Evolutionary conservation across 805 yeast genomes (phyloP).

Genomic region (Wickerhamiella parazyma): DNA sequence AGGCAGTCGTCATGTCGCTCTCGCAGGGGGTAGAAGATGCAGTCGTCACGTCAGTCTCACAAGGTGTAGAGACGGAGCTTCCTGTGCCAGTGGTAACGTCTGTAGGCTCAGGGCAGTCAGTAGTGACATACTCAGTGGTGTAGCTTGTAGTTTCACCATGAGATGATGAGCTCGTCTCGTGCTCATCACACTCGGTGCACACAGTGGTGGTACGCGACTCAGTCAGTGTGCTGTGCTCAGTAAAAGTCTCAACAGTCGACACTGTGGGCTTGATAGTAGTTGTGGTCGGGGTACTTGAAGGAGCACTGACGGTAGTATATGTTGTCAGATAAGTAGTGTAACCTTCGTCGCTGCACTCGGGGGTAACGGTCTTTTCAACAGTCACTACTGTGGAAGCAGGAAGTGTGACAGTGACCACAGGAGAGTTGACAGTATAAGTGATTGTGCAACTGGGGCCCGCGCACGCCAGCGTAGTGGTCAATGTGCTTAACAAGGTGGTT

Average conservation of each 20-base stretch:
- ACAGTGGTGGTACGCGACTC: background rate
- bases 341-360: background rate
- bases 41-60: background rate
- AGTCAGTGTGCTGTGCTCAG: background rate
- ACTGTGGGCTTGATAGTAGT: background rate
- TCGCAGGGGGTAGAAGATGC: background rate
- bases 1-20: background rate
- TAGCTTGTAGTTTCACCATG: background rate
- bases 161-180: too few species aligned
- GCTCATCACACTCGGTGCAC: background rate
- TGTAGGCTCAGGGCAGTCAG: background rate
- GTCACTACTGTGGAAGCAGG: background rate
- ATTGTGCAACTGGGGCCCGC: conserved; percentile 2
- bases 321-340: background rate
- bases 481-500: background rate
- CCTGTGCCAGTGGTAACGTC: too few species aligned
- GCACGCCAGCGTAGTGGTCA: background rate
- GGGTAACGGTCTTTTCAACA: conserved; percentile 1
- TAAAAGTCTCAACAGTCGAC: too few species aligned
- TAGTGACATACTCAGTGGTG: background rate
- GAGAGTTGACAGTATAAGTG: conserved; percentile 5
- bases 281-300: background rate
- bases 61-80: too few species aligned
- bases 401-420: background rate
- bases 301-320: background rate